Evolutionary conservation across 352 stramenopile species (phyloP).

Genomic region (Phytophthora sojae): DNA sequence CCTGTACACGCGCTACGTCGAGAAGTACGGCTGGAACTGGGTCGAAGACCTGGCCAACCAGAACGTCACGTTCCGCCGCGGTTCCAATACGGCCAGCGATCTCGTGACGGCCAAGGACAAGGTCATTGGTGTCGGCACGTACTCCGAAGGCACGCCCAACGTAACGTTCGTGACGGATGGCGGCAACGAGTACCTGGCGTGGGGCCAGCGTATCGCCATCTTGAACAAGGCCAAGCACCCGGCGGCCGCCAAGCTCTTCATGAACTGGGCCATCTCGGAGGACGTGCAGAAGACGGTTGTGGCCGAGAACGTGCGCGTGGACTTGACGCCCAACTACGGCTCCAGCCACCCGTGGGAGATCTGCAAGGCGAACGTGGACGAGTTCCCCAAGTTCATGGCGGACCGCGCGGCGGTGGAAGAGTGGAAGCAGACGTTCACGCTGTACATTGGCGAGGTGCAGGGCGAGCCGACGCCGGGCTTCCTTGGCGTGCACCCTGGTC

Average conservation of each 20-base stretch:
- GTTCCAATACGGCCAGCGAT: slow-evolving; percentile 40
- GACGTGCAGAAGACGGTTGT: slow-evolving; percentile 41
- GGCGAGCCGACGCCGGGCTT: slow-evolving; percentile 46
- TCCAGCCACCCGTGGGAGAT: slow-evolving; percentile 42
- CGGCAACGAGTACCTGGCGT: slow-evolving; percentile 48
- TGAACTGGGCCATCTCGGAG: slow-evolving; percentile 61
- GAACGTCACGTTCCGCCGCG: slow-evolving; percentile 45
- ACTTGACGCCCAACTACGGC: too few species aligned
- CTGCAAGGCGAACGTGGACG: slow-evolving; percentile 33
- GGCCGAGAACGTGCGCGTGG: slow-evolving; percentile 32
- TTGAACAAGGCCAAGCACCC: slow-evolving; percentile 62
- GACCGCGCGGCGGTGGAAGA: slow-evolving; percentile 53
- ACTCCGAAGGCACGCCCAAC: slow-evolving; percentile 23
- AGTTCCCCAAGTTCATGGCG: slow-evolving; percentile 59
- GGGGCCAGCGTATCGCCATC: slow-evolving; percentile 66
- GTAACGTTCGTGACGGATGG: slow-evolving; percentile 34
- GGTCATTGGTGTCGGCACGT: slow-evolving; percentile 38
- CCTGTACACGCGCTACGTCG: slow-evolving; percentile 50
- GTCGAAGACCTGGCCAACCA: slow-evolving; percentile 49
- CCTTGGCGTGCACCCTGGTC: slow-evolving; percentile 42
- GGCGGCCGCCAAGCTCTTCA: slow-evolving; percentile 61
- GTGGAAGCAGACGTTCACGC: slow-evolving; percentile 48
- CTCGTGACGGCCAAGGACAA: slow-evolving; percentile 39
- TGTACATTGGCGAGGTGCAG: slow-evolving; percentile 69
- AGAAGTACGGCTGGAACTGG: slow-evolving; percentile 69